Base-by-base conservation (phyloP, 2,329 filamentous ascomycete species). In the Colletotrichum tanaceti region DNA sequence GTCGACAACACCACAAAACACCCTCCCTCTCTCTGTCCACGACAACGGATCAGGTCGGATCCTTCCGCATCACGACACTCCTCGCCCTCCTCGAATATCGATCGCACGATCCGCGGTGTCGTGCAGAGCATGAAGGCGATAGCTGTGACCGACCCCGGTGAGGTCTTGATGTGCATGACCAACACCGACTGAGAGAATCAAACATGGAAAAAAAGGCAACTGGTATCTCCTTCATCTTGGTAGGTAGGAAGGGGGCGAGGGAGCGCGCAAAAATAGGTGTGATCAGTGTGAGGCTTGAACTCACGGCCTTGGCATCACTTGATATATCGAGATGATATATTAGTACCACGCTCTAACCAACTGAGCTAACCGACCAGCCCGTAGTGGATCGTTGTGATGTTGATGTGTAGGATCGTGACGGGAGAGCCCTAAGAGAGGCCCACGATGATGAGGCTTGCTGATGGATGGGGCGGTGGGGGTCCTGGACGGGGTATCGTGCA, bases 321-420 rank as follows among this genome's bases (percentile, higher is more conserved):
- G 20, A 67, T 22, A 67, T 63, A 43, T 53, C 52, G 6, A 0
- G 64, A 5, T 63, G 44, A 63, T 43, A 67, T 67, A 67, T 67
- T 67, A 67, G 64, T 67, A 67, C 64, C 64, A 67, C 64, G 64
- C 64, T 67, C 64, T 67, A 63, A 67, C 64, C 64, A 67, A 67
- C 64, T 67, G 64, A 67, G 64, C 59, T 67, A 67, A 67, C 64
- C 64, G 64, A 67, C 64, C 64, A 24, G 41, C 24, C 38, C 13
- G 50, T 16, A 1, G 16, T 22, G 16, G 16, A 18, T 39, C 28
- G 16, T 13, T 14, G 4, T 28, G 35, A 52, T 20, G 39, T 22
- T 43, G 50, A 32, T 63, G 58, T 58, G 59, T 7, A 9, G 22
- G 10, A 35, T n/a, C 1, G 0, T 0, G 9, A n/a, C 6, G 10